phyloP scores from a whole-genome alignment of 73 alveolate species.

The Tetrahymena thermophila region DNA sequence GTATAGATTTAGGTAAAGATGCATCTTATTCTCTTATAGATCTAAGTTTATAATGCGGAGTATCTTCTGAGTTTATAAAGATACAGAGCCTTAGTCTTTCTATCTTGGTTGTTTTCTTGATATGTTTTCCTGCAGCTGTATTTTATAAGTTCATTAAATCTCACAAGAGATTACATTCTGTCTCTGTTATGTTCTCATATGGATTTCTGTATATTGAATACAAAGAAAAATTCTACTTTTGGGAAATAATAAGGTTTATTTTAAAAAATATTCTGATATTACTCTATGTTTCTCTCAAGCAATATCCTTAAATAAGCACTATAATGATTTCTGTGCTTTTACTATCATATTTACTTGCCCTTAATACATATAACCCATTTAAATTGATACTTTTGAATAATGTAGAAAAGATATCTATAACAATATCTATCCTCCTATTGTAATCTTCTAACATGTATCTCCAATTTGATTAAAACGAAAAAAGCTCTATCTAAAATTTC shows the following conservation, averaged over 20 bases:
- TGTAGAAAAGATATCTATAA: background rate
- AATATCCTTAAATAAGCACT: background rate
- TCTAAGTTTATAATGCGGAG: background rate
- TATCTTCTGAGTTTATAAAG: background rate
- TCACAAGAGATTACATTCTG: background rate
- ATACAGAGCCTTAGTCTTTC: background rate
- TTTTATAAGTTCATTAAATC: background rate
- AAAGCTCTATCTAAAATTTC: too few species aligned
- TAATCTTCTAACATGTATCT: background rate
- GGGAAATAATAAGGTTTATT: background rate
- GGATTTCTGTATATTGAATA: background rate
- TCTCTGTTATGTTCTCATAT: background rate
- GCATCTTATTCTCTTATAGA: background rate
- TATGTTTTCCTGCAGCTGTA: background rate
- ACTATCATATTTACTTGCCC: background rate
- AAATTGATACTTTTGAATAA: background rate
- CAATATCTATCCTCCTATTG: background rate
- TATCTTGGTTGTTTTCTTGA: background rate
- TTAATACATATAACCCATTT: background rate
- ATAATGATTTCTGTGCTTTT: background rate
- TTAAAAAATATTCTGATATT: background rate
- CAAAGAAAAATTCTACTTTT: background rate
- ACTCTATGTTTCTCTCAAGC: background rate
- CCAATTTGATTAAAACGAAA: background rate
- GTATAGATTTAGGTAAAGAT: background rate